Base-by-base conservation (phyloP, 2,329 filamentous ascomycete species). In the Didymella pinodella region DNA sequence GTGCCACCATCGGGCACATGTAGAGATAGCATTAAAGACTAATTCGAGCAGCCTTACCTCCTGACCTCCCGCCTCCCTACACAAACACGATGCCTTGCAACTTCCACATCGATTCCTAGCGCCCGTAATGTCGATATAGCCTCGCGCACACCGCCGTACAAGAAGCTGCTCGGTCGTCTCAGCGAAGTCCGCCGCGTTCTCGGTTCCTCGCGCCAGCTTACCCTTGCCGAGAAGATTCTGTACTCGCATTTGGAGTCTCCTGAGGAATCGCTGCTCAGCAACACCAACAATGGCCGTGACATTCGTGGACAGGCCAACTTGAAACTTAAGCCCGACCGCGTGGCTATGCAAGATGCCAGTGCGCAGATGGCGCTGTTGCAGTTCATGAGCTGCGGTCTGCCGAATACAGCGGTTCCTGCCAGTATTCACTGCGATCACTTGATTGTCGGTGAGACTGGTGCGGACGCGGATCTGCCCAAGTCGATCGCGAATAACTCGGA, bases 391-490 rank as follows among this genome's bases (percentile, higher is more conserved):
- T 99, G 95, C 79, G 91, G 92, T 54, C 85, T 99, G 53, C 90
- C 90, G 28, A 88, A 88, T 59, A 97, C 95, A 2, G 93, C 93
- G 10, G 94, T 99, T 48, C 95, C 95, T 11, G 94, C 95, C 48
- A 97, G 93, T 77, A 97, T 98, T 69, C 95, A 99, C 82, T 99
- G 95, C 80, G 95, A 99, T 81, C 95, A 99, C 79, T 89, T 99
- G 88, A 98, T 99, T 80, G 94, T 98, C 29, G 95, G 94, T 56
- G 90, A 96, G 79, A 90, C 89, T 75, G 95, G 95, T 59, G 95
- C 94, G 34, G 89, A 94, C 70, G 86, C 88, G 25, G 95, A 99
- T 80, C 81, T 99, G 62, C 86, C 90, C 28, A 87, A 89, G 31
- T 95, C 93, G 41, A 96, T 99, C 63, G 84, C 89, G 78, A 90